Evolutionary conservation across 257 asterid genomes (phyloP), one percentile per base, ranked within the genome.

Genomic region (Solanum chmielewskii): DNA sequence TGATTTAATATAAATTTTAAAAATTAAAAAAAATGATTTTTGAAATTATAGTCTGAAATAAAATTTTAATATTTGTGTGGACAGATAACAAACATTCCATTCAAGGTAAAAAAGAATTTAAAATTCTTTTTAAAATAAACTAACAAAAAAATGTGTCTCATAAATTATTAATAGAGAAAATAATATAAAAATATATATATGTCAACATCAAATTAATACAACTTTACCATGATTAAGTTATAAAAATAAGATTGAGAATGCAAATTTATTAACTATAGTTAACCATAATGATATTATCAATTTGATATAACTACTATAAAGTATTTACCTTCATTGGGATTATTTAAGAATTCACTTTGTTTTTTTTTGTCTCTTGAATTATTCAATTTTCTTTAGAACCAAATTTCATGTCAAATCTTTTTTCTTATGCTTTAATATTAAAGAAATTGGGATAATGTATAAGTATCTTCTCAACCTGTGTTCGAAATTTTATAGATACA

Each of bases 401-500:
- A 64, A 90, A 68, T 87, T 88, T 92, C 86, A 89, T 93, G 91
- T 88, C 94, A 89, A 89, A 89, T 85, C 88, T 90, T 90, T 83
- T 90, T 37, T 25, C 45, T 87, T 64, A 60, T 82, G 80, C 88
- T 85, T 0, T 37, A 16, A 27, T 66, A 88, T 11, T 25, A 68
- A 74, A 88, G 85, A 90, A 78, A 90, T 92, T 89, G 0, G 0
- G 35, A 33, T 3, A 33, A 33, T 0, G 35, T 33, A 33, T 33
- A 3, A 33, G 0, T 33, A 33, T 1, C 1, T 1, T 1, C 0
- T 33, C 35, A 33, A 33, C 1, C 35, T 33, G 1, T 33, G 35
- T 0, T 0, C 5, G 35, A 33, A 3, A 33, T 33, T 4, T 33
- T 0, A 33, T 33, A 33, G 35, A 33, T 5, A 33, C 1, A 33